Evolutionary conservation across 2,329 filamentous ascomycete species (phyloP).

Genomic region (Penicillium decumbens): DNA sequence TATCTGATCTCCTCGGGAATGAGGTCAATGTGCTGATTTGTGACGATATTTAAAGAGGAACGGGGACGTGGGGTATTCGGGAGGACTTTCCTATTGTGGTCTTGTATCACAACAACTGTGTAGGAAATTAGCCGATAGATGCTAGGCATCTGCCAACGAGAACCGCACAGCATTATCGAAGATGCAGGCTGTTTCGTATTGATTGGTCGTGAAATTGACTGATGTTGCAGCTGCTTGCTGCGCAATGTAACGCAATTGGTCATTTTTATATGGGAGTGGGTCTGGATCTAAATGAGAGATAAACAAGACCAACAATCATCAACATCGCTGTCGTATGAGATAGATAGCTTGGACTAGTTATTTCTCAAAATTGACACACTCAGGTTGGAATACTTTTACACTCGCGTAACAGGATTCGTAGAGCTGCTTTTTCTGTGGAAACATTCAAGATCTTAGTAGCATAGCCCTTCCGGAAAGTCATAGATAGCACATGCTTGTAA

Average conservation of each 20-base stretch:
- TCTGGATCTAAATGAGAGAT: not conserved
- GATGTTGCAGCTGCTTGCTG: not conserved
- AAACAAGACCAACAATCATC: not conserved
- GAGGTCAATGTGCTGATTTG: not conserved
- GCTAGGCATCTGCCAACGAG: not conserved
- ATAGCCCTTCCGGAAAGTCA: too few species aligned
- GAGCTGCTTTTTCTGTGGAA: too few species aligned
- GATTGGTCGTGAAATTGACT: slow-evolving; percentile 2
- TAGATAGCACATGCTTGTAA: too few species aligned
- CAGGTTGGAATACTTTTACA: not conserved
- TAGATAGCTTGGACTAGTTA: not conserved
- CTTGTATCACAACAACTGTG: not conserved
- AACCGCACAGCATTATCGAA: not conserved
- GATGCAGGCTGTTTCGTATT: not conserved
- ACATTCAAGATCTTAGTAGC: too few species aligned
- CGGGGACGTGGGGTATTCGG: slow-evolving; percentile 4
- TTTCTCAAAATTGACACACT: not conserved
- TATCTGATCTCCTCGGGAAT: not conserved
- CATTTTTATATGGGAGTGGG: slow-evolving; percentile 1
- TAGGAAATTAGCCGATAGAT: not conserved
- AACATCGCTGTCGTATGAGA: not conserved
- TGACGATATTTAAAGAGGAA: slow-evolving; percentile 7
- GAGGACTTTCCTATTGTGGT: slow-evolving; percentile 9
- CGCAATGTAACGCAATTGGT: slow-evolving; percentile 20
- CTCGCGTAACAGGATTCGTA: too few species aligned